phyloP scores from a whole-genome alignment of 345 rosid species.

The Hibiscus mutabilis region DNA sequence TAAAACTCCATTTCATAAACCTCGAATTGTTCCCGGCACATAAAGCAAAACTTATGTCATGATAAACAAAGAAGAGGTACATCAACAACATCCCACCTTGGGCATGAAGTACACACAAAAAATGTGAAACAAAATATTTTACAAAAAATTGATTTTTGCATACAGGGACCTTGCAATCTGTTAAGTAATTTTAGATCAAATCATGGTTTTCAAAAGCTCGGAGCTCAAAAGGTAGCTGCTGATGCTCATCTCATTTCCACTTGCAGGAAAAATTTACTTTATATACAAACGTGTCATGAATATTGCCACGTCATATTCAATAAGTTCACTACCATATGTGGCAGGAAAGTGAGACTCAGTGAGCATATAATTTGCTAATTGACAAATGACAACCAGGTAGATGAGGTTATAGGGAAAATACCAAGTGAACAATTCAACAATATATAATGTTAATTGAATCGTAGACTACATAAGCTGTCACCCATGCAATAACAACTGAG shows the following conservation, averaged over 20 bases:
- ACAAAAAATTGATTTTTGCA: neutral
- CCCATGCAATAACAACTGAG: neutral
- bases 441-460: neutral
- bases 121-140: neutral
- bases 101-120: neutral
- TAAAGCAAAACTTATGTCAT: neutral
- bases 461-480: neutral
- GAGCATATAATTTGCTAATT: neutral
- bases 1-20: neutral
- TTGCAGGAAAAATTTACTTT: neutral
- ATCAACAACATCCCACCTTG: neutral
- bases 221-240: neutral
- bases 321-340: neutral
- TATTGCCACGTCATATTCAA: neutral
- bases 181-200: neutral
- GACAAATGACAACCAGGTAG: neutral
- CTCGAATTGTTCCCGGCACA: neutral
- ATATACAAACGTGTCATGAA: neutral
- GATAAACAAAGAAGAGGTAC: neutral
- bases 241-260: constrained; percentile 1
- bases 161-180: neutral
- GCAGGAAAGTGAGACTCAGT: neutral
- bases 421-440: constrained; percentile 1
- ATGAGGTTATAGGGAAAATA: neutral
- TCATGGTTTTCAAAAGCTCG: neutral